Conservation (phyloP, 257 asterid species). For the Solanum sitiens region DNA sequence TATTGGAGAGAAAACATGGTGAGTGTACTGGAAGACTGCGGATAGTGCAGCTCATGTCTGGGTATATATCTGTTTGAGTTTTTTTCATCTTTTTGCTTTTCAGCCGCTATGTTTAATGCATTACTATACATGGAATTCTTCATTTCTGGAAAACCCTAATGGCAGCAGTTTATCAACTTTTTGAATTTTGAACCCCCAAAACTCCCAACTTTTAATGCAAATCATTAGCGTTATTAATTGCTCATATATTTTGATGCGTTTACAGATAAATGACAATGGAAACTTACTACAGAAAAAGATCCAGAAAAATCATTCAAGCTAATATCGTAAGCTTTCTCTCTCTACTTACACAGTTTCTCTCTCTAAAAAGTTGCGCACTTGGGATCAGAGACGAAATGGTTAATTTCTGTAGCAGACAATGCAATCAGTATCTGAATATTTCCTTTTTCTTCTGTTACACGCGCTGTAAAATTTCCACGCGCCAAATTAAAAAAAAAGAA, state of each 20-base stretch:
- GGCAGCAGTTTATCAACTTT: neutral
- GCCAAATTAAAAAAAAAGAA: neutral
- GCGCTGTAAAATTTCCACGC: neutral
- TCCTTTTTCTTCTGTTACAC: neutral
- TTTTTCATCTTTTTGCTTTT: constrained; percentile 4
- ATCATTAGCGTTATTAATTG: neutral
- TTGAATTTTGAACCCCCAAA: neutral
- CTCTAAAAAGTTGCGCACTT: neutral
- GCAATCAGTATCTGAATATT: neutral
- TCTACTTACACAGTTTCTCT: constrained; percentile 2
- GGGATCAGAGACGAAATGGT: neutral
- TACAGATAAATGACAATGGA: constrained; percentile 39
- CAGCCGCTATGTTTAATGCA: constrained; percentile 16
- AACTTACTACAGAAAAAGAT: constrained; percentile 61
- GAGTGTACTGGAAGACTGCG: neutral
- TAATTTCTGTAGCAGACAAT: neutral
- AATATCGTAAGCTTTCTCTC: constrained; percentile 20
- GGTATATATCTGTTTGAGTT: constrained; percentile 13
- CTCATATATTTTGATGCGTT: neutral
- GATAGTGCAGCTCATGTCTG: constrained; percentile 6
- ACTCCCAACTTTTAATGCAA: neutral
- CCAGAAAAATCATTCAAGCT: constrained; percentile 29
- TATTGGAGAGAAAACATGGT: neutral
- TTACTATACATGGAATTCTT: constrained; percentile 19
- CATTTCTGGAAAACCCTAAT: constrained; percentile 33